Percentiles rank a stretch among this genome's conserved stretches.
Evolutionary conservation across 139 green algal genomes (phyloP).

Genomic region (Nannochloris sp.): DNA sequence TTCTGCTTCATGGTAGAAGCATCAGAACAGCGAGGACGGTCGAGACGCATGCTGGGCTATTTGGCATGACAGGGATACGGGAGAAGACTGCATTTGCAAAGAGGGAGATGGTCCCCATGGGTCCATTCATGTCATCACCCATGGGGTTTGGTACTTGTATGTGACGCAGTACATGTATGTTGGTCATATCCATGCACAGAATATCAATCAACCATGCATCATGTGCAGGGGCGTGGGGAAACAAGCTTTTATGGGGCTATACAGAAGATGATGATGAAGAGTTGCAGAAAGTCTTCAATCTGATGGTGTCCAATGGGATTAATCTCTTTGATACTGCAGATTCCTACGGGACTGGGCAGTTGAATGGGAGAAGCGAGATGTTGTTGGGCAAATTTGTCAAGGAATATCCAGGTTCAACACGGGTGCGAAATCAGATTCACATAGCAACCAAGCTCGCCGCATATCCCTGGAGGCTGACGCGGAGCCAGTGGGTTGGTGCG

Average conservation of each 20-base stretch:
- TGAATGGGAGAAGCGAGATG: conserved; percentile 50
- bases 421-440: conserved; percentile 24
- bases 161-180: conserved; percentile 13
- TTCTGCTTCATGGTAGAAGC: too few species aligned
- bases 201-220: conserved; percentile 13
- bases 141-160: conserved; percentile 66
- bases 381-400: conserved; percentile 59
- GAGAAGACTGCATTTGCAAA: not conserved
- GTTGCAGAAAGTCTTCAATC: conserved; percentile 85
- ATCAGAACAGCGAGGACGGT: too few species aligned
- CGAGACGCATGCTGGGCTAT: too few species aligned
- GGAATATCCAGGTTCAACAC: conserved; percentile 47
- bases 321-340: conserved; percentile 84
- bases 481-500: conserved; percentile 57
- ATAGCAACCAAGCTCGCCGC: conserved; percentile 76
- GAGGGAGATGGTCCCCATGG: conserved; percentile 27
- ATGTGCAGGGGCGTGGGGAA: conserved; percentile 45
- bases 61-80: too few species aligned
- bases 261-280: conserved; percentile 71
- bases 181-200: not conserved
- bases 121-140: conserved; percentile 40
- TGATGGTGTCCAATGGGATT: conserved; percentile 52
- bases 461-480: conserved; percentile 78
- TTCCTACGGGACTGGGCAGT: conserved; percentile 58
- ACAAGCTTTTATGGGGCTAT: conserved; percentile 87